phyloP scores from a whole-genome alignment of 345 rosid genomes.

The Angophora floribunda region DNA sequence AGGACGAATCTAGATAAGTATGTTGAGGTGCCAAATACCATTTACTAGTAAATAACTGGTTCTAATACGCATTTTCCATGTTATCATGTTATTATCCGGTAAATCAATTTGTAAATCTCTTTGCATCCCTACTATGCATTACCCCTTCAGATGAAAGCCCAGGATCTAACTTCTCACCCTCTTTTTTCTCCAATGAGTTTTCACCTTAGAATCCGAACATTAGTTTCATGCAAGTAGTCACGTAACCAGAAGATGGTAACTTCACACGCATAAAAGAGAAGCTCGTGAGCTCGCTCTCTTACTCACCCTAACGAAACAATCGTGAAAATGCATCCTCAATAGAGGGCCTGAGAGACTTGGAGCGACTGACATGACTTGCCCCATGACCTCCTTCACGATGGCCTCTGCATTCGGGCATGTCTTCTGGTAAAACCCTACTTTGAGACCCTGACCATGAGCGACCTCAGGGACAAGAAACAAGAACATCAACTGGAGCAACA shows the following conservation, averaged over 20 bases:
- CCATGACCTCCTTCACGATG: constrained; percentile 17
- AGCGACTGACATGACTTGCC: constrained; percentile 18
- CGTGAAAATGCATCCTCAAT: constrained; percentile 75
- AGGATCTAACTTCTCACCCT: background rate
- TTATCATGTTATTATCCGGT: background rate
- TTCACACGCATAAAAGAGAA: background rate
- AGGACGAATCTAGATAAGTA: background rate
- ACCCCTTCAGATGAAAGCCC: background rate
- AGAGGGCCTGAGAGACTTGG: constrained; percentile 48
- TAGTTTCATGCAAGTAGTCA: background rate
- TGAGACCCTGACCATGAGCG: constrained; percentile 10
- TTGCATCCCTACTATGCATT: background rate
- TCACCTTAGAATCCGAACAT: background rate
- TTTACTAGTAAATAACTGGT: background rate
- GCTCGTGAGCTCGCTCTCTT: background rate
- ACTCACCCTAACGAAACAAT: constrained; percentile 66
- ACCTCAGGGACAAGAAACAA: constrained; percentile 6
- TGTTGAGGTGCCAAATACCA: background rate
- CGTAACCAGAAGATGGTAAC: background rate
- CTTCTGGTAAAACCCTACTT: constrained; percentile 46
- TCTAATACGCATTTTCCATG: background rate
- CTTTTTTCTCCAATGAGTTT: background rate
- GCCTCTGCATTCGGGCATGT: constrained; percentile 44
- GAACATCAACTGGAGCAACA: constrained; percentile 13
- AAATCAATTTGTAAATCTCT: background rate